Evolutionary conservation across 2,329 filamentous ascomycete genomes (phyloP).

Genomic region (Pseudogymnoascus sp.): DNA sequence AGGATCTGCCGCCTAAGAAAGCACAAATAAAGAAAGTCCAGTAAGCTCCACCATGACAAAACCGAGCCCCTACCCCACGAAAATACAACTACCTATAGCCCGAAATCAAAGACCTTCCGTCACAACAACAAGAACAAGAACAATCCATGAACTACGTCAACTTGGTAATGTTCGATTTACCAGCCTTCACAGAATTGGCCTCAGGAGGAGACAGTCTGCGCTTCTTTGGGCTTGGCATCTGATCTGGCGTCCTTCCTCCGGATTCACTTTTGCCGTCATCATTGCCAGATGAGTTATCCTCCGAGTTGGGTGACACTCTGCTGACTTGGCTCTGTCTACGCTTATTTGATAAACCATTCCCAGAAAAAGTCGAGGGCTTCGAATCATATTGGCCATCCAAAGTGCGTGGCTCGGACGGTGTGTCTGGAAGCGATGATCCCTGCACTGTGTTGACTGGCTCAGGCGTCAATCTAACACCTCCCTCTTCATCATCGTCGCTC

Average conservation of each 20-base stretch:
- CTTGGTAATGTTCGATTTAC: not conserved
- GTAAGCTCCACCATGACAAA: not conserved
- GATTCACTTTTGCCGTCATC: not conserved
- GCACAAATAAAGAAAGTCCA: not conserved
- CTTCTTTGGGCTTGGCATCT: not conserved
- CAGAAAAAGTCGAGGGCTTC: not conserved
- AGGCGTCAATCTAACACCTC: not conserved
- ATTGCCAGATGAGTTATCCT: not conserved
- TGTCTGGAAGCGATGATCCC: not conserved
- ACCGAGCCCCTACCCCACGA: not conserved
- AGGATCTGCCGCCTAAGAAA: not conserved
- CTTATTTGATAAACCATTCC: not conserved
- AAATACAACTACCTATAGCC: not conserved
- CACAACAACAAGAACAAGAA: no score
- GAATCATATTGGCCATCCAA: not conserved
- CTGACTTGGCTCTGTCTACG: not conserved
- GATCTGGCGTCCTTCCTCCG: not conserved
- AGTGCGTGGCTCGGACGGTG: not conserved
- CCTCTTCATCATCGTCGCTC: not conserved
- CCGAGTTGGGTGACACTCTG: not conserved
- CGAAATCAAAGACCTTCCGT: not conserved
- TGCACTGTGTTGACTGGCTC: not conserved
- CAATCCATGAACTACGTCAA: not conserved
- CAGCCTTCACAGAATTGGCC: not conserved
- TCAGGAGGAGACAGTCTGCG: not conserved